These are phyloP conservation scores for Rubia balearica DNA, from an alignment of 305 asterid species.

Conservation along the genomic window DNA sequence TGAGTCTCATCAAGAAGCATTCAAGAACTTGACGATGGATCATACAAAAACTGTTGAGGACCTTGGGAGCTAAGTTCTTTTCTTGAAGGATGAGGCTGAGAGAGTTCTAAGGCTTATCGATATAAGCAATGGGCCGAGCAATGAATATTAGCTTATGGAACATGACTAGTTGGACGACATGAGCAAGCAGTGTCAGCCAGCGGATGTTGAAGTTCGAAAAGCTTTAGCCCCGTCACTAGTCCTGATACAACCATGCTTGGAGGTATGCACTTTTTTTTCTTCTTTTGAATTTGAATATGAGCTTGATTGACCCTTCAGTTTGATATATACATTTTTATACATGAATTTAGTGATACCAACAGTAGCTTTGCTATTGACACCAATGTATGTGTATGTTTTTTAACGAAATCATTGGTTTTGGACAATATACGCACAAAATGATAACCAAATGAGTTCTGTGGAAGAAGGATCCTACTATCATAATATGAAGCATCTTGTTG, in stretches of 20 bases:
- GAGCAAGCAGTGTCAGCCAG: background rate
- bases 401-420: too few species aligned
- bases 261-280: background rate
- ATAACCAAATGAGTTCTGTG: too few species aligned
- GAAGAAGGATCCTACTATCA: too few species aligned
- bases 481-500: too few species aligned
- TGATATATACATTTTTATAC: background rate
- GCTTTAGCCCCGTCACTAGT: background rate
- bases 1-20: too few species aligned
- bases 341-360: background rate
- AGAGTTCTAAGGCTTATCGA: background rate
- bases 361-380: background rate
- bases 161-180: background rate
- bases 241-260: background rate
- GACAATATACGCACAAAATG: too few species aligned
- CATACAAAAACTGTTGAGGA: background rate
- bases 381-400: too few species aligned
- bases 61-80: background rate
- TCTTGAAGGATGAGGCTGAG: background rate
- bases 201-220: background rate
- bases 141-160: background rate
- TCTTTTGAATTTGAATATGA: too few species aligned
- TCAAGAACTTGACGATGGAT: background rate
- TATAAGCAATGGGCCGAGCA: too few species aligned
- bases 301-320: too few species aligned